Percentiles rank a stretch among this genome's conserved stretches.
Evolutionary conservation across 2,329 filamentous ascomycete genomes (phyloP).

Genomic region (Fusarium praegraminearum): DNA sequence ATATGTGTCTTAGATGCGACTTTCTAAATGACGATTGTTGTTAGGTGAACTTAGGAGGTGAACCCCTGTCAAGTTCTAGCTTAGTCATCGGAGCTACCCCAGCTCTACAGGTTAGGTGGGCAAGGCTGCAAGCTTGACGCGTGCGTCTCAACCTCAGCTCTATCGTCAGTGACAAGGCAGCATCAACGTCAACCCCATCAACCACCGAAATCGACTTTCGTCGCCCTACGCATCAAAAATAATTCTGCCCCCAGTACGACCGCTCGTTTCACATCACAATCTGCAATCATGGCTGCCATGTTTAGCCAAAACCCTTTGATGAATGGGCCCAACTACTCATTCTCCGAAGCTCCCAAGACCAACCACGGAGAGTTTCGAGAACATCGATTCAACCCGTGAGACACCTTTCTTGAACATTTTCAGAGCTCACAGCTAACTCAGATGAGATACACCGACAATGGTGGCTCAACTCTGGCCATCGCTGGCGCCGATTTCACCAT

Average conservation of each 20-base stretch:
- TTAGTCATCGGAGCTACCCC: conserved; percentile 60
- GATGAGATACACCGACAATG: conserved; percentile 93
- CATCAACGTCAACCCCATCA: conserved; percentile 33
- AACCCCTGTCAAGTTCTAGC: conserved; percentile 37
- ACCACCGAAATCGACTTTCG: conserved; percentile 19
- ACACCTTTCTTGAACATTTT: neutral
- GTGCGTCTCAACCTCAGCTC: conserved; percentile 52
- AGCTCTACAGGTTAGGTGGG: conserved; percentile 40
- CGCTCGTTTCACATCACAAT: neutral
- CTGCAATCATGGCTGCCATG: conserved; percentile 69
- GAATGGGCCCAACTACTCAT: conserved; percentile 77
- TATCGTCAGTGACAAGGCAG: conserved; percentile 39
- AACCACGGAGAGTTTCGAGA: conserved; percentile 69
- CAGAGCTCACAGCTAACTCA: conserved; percentile 17
- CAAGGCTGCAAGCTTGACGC: conserved; percentile 67
- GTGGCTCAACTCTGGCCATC: conserved; percentile 95
- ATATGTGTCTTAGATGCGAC: conserved; percentile 24
- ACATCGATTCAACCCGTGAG: conserved; percentile 94
- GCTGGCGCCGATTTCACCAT: conserved; percentile 94
- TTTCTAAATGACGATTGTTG: conserved; percentile 42
- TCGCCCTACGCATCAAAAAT: conserved; percentile 23
- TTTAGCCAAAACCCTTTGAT: conserved; percentile 77
- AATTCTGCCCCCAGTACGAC: neutral
- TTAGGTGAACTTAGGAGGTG: conserved; percentile 41
- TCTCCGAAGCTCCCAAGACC: conserved; percentile 69